phyloP scores from a whole-genome alignment of 345 rosid species.

The Draba incana region DNA sequence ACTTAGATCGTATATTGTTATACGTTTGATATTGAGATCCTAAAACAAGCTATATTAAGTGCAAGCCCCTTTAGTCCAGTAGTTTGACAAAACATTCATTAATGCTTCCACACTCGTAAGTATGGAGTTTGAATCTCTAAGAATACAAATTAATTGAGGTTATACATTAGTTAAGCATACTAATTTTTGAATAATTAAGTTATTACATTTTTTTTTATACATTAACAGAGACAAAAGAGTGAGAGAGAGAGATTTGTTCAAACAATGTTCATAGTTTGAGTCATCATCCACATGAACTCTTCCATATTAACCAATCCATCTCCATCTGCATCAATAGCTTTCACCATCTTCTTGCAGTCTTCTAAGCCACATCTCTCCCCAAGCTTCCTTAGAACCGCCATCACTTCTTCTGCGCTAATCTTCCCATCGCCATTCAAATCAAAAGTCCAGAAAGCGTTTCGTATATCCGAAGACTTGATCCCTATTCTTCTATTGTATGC shows the following conservation, averaged over 20 bases:
- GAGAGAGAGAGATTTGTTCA: constrained; percentile 7
- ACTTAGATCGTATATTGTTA: too few relatives aligned
- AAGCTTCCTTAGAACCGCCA: constrained; percentile 64
- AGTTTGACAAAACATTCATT: too few relatives aligned
- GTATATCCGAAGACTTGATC: constrained; percentile 54
- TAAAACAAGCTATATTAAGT: too few relatives aligned
- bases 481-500: constrained; percentile 70
- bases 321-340: constrained; percentile 72
- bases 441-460: constrained; percentile 64
- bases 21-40: too few relatives aligned
- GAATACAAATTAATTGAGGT: too few relatives aligned
- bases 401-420: constrained; percentile 81
- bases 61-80: too few relatives aligned
- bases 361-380: constrained; percentile 79
- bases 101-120: too few relatives aligned
- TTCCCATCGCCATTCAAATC: constrained; percentile 74
- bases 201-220: not conserved
- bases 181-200: too few relatives aligned
- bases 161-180: too few relatives aligned
- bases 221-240: constrained; percentile 12
- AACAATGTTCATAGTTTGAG: constrained; percentile 41
- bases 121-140: too few relatives aligned
- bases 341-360: constrained; percentile 80
- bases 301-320: constrained; percentile 78
- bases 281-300: constrained; percentile 87